These are phyloP conservation scores for Penicillium freii DNA, from an alignment of 2,329 filamentous ascomycete species.

Conservation along the genomic window DNA sequence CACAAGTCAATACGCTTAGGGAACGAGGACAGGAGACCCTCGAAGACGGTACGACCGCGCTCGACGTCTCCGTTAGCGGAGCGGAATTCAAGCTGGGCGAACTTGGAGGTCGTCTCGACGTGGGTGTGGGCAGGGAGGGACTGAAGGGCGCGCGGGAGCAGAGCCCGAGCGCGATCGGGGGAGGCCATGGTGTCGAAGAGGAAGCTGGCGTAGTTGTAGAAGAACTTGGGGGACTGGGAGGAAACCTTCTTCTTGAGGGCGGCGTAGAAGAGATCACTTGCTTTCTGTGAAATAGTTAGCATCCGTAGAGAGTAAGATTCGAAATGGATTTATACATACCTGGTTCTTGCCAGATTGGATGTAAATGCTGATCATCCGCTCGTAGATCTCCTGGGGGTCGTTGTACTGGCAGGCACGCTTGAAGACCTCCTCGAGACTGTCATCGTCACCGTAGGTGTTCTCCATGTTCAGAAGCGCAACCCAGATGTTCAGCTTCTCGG, in stretches of 20 bases:
- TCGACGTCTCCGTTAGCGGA: constrained; percentile 80
- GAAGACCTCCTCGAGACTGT: constrained; percentile 80
- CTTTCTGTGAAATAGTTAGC: constrained; percentile 61
- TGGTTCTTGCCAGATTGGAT: constrained; percentile 84
- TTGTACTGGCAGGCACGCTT: constrained; percentile 92
- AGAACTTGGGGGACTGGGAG: constrained; percentile 69
- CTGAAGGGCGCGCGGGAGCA: constrained; percentile 81
- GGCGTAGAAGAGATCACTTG: constrained; percentile 79
- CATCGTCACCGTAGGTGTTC: constrained; percentile 81
- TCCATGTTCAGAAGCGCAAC: constrained; percentile 92
- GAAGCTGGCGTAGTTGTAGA: constrained; percentile 94
- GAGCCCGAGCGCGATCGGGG: constrained; percentile 70
- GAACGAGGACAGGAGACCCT: constrained; percentile 77
- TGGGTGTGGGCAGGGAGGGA: constrained; percentile 70
- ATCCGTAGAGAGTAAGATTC: not conserved
- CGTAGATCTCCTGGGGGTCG: constrained; percentile 83
- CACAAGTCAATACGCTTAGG: constrained; percentile 89
- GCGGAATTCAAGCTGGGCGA: constrained; percentile 88
- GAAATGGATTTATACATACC: constrained; percentile 54
- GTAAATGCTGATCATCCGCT: constrained; percentile 88
- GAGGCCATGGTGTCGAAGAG: constrained; percentile 71
- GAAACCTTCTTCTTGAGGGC: constrained; percentile 91
- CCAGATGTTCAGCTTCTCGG: constrained; percentile 94
- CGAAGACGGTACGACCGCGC: constrained; percentile 90
- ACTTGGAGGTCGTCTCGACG: constrained; percentile 76